A percentile compares a stretch with the other conserved stretches of the same genome.
Conservation (phyloP, 2,329 filamentous ascomycete genomes). For the Cladophialophora chaetospira region DNA sequence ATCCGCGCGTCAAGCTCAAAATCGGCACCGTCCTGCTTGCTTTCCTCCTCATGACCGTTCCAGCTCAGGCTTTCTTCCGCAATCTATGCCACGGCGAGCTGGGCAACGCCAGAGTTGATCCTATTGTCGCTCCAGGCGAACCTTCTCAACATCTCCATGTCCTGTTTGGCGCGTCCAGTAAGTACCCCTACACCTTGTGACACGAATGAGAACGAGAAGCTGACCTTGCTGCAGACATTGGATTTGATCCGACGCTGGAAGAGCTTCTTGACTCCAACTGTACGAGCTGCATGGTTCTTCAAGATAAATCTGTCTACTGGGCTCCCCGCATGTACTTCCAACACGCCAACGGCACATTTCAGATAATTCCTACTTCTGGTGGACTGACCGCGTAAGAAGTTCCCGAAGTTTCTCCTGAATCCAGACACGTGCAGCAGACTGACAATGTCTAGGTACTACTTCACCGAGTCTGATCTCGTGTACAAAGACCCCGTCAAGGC, state of each 20-base stretch:
- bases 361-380: constrained; percentile 72
- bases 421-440: constrained; percentile 1
- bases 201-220: background rate
- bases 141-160: constrained; percentile 70
- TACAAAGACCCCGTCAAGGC: constrained; percentile 43
- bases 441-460: constrained; percentile 69
- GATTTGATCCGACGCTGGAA: constrained; percentile 55
- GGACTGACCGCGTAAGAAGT: constrained; percentile 77
- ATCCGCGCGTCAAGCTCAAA: constrained; percentile 15
- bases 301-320: constrained; percentile 92
- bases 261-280: constrained; percentile 66
- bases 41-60: constrained; percentile 7
- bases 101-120: constrained; percentile 74
- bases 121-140: constrained; percentile 65
- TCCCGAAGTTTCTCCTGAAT: constrained; percentile 35
- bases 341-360: constrained; percentile 65
- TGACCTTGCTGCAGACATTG: constrained; percentile 60
- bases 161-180: constrained; percentile 75
- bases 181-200: constrained; percentile 49
- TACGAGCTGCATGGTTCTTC: constrained; percentile 75
- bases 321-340: constrained; percentile 77
- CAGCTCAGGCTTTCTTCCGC: constrained; percentile 74
- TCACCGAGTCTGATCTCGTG: constrained; percentile 54
- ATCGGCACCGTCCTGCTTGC: background rate
- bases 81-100: constrained; percentile 76